Evolutionary conservation across 148 eudicot species (phyloP).

Genomic region (Vaccinium macrocarpon): DNA sequence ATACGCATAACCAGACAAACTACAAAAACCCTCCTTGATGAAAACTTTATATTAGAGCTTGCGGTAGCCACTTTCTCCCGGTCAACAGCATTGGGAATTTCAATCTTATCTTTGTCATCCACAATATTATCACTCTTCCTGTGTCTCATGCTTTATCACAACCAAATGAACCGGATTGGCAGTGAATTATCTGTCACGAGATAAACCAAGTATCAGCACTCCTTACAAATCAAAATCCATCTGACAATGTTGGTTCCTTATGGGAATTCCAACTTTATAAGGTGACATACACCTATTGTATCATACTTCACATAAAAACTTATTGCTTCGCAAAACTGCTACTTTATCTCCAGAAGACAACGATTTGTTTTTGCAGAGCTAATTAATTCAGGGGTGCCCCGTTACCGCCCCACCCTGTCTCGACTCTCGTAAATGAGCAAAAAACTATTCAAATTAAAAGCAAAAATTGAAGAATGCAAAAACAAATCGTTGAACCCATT

Average conservation of each 20-base stretch:
- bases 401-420: no score
- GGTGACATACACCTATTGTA: not conserved
- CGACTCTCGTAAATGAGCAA: no score
- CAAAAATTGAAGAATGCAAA: no score
- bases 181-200: not conserved
- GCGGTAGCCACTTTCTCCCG: conserved; percentile 21
- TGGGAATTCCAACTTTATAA: not conserved
- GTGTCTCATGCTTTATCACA: conserved; percentile 42
- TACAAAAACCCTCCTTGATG: conserved; percentile 45
- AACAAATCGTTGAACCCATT: no score
- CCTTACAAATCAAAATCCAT: not conserved
- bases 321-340: not conserved
- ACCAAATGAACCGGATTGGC: not conserved
- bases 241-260: not conserved
- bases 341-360: not conserved
- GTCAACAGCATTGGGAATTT: conserved; percentile 18
- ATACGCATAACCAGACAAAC: conserved; percentile 53
- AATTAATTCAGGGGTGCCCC: no score
- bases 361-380: no score
- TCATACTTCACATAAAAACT: not conserved
- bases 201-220: not conserved
- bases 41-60: conserved; percentile 18
- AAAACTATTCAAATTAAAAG: no score
- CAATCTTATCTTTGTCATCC: conserved; percentile 13
- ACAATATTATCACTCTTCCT: conserved; percentile 33